Evolutionary conservation across 2,329 filamentous ascomycete genomes (phyloP).

Genomic region (Colletotrichum acutatum): DNA sequence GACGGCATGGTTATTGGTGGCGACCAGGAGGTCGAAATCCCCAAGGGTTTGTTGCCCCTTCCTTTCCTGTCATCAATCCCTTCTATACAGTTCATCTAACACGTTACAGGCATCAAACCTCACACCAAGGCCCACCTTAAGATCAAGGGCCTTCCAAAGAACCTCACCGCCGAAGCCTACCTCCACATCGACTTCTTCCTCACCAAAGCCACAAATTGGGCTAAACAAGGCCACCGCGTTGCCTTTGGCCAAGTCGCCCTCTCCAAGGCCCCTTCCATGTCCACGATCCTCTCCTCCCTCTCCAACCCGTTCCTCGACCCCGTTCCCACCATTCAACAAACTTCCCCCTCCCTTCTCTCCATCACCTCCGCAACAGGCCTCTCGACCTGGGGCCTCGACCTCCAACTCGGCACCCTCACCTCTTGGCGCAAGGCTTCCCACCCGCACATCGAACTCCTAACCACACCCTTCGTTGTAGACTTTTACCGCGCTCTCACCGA

Average conservation of each 20-base stretch:
- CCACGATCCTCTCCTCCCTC: constrained; percentile 35
- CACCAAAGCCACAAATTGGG: constrained; percentile 60
- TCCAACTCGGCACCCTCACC: constrained; percentile 52
- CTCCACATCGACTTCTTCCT: constrained; percentile 60
- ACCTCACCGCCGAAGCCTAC: constrained; percentile 52
- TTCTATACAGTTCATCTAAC: neutral
- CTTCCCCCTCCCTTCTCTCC: constrained; percentile 41
- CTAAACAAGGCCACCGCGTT: constrained; percentile 59
- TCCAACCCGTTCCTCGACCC: constrained; percentile 23
- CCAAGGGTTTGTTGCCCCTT: constrained; percentile 46
- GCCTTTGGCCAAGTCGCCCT: constrained; percentile 61
- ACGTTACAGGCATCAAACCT: constrained; percentile 51
- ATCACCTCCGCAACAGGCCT: constrained; percentile 48
- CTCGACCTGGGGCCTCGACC: constrained; percentile 57
- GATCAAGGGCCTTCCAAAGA: constrained; percentile 45
- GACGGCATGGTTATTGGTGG: constrained; percentile 50
- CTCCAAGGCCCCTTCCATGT: constrained; percentile 45
- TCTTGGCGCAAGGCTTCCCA: constrained; percentile 51
- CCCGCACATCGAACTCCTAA: constrained; percentile 52
- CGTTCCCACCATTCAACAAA: constrained; percentile 25
- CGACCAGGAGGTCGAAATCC: constrained; percentile 48
- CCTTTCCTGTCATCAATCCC: no score
- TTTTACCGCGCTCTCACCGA: constrained; percentile 75
- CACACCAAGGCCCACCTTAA: constrained; percentile 50
- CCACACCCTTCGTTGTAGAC: constrained; percentile 57